Conservation (phyloP, 495 filamentous ascomycete genomes). For the Haplographium delicatum region DNA sequence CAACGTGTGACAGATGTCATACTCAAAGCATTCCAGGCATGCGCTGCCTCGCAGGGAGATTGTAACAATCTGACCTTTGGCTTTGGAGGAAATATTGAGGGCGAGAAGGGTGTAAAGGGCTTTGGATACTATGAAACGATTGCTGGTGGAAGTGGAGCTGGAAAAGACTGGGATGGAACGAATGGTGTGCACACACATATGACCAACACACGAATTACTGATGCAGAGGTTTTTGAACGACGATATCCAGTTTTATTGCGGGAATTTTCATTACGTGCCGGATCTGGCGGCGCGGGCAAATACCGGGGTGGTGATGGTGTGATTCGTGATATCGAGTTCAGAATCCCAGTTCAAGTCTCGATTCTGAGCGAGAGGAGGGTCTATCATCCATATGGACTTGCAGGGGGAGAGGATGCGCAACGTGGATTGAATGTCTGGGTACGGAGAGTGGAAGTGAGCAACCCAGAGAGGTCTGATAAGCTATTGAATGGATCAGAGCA, state of each 20-base stretch:
- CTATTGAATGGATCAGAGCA: constrained; percentile 25
- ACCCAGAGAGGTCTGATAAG: constrained; percentile 38
- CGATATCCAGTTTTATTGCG: constrained; percentile 85
- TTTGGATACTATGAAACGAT: constrained; percentile 99
- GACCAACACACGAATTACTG: constrained; percentile 99
- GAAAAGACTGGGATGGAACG: constrained; percentile 81
- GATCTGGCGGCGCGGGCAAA: constrained; percentile 66
- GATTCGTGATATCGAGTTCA: constrained; percentile 90
- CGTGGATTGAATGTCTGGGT: constrained; percentile 87
- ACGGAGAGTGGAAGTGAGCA: constrained; percentile 51
- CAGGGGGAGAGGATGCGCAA: constrained; percentile 75
- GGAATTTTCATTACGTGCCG: constrained; percentile 70
- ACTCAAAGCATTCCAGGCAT: constrained; percentile 82
- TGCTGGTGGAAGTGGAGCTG: constrained; percentile 86
- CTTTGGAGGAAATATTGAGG: constrained; percentile 73
- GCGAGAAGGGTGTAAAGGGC: constrained; percentile 55
- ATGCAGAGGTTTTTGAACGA: constrained; percentile 91
- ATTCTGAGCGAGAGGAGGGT: constrained; percentile 87
- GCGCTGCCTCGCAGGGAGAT: constrained; percentile 85
- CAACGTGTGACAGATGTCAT: constrained; percentile 95
- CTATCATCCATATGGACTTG: constrained; percentile 82
- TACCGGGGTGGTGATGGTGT: constrained; percentile 88
- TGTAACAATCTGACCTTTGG: constrained; percentile 89
- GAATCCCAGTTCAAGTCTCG: constrained; percentile 79
- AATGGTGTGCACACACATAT: constrained; percentile 92